Conservation (phyloP, 257 asterid species). For the Galeopsis tetrahit region DNA sequence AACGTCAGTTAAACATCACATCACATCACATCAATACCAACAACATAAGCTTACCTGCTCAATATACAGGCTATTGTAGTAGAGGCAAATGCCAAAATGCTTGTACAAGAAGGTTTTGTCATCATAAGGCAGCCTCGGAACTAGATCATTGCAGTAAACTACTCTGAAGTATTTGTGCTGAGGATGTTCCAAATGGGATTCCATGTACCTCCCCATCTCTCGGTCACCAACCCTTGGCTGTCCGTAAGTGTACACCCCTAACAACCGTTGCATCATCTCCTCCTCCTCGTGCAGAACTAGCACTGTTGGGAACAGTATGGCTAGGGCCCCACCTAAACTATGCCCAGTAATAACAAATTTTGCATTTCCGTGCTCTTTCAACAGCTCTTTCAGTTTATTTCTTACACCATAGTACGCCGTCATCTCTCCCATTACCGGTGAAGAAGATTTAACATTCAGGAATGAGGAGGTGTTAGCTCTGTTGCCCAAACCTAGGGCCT, state of each 20-base stretch:
- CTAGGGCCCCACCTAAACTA: conserved; percentile 94
- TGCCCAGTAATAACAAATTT: conserved; percentile 86
- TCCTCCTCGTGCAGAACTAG: conserved; percentile 68
- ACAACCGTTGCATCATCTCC: conserved; percentile 58
- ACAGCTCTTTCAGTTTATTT: conserved; percentile 58
- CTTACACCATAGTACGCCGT: conserved; percentile 75
- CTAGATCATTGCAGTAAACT: conserved; percentile 89
- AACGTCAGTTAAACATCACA: neutral
- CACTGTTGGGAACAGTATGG: conserved; percentile 80
- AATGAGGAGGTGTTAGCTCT: conserved; percentile 62
- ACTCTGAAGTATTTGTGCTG: conserved; percentile 67
- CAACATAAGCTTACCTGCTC: conserved; percentile 53
- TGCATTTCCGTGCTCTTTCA: conserved; percentile 69
- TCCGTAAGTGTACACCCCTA: conserved; percentile 77
- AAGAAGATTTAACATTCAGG: conserved; percentile 7
- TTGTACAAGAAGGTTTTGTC: conserved; percentile 78
- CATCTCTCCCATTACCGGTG: conserved; percentile 46
- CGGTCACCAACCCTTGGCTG: conserved; percentile 88
- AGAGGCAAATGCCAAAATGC: conserved; percentile 83
- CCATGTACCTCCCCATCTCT: conserved; percentile 65
- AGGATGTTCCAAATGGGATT: conserved; percentile 51
- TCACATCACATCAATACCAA: neutral
- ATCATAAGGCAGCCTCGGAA: conserved; percentile 94
- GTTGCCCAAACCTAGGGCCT: conserved; percentile 93
- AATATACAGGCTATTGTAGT: conserved; percentile 75